Percentiles rank a stretch among this genome's conserved stretches.
Evolutionary conservation across 768 basidiomycete species (phyloP).

Genomic region (Paxillus involutus): DNA sequence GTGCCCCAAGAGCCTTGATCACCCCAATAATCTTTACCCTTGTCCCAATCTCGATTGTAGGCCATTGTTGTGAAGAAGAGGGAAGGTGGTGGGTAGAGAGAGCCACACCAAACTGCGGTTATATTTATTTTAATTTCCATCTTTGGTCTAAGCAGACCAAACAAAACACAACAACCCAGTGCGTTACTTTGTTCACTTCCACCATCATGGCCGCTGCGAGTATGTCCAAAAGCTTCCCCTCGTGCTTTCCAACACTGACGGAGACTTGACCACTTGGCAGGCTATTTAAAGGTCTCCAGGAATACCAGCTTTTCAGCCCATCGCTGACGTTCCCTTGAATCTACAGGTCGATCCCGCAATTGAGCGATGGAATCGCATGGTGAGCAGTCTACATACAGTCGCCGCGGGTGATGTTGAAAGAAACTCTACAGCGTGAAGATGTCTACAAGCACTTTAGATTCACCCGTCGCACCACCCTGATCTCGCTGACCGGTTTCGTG

Average conservation of each 20-base stretch:
- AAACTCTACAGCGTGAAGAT: slow-evolving; percentile 63
- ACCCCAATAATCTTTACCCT: slow-evolving; percentile 64
- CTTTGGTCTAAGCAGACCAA: slow-evolving; percentile 10
- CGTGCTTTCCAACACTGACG: slow-evolving; percentile 10
- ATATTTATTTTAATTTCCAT: too few species aligned
- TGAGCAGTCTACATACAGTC: slow-evolving; percentile 25
- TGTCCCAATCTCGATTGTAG: slow-evolving; percentile 86
- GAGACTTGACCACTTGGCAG: slow-evolving; percentile 33
- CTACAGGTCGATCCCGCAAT: slow-evolving; percentile 52
- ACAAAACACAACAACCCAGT: slow-evolving; percentile 28
- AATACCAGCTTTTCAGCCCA: not conserved
- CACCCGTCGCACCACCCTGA: slow-evolving; percentile 66
- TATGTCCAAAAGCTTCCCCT: slow-evolving; percentile 24
- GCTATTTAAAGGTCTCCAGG: slow-evolving; percentile 53
- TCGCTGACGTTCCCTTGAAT: slow-evolving; percentile 1
- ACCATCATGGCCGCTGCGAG: slow-evolving; percentile 68
- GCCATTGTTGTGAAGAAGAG: slow-evolving; percentile 45
- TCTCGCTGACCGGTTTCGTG: slow-evolving; percentile 59
- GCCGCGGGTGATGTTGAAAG: not conserved
- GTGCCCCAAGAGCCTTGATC: slow-evolving; percentile 45
- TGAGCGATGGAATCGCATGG: slow-evolving; percentile 64
- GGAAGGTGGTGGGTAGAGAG: slow-evolving; percentile 9
- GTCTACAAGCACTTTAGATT: slow-evolving; percentile 84
- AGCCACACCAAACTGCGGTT: too few species aligned
- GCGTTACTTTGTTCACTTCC: slow-evolving; percentile 20